Evolutionary conservation across 2,329 filamentous ascomycete species (phyloP), one percentile per base, ranked within the genome.

Genomic region (Chaetomiaceae sp.): DNA sequence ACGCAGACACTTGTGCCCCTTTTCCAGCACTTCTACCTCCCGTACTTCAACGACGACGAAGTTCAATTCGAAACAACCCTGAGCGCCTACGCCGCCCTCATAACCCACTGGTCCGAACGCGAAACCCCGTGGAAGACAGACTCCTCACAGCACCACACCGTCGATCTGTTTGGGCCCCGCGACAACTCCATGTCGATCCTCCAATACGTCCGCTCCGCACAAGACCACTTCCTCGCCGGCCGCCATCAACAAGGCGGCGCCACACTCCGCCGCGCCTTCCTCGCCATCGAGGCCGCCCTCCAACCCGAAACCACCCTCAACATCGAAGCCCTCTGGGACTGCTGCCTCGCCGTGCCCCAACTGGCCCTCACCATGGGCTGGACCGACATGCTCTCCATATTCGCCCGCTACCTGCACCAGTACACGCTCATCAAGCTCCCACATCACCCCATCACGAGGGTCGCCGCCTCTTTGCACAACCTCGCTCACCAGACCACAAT

Each of bases 261-360:
- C 9, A 27, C 51, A 34, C 54, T 63, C 20, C 60, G 54, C 2
- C 45, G 40, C 3, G 61, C 60, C 17, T 64, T 64, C 11, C 45
- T 59, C 2, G 51, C 57, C 7, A 57, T 64, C 29, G 61, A 62
- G 27, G 22, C 50, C 27, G 60, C 56, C 38, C 17, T 63, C 17
- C 15, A 23, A 15, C 14, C 25, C 27, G 27, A 3, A 9, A 12
- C 27, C 11, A 48, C 25, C 4, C 38, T 55, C 19, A 46, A 59
- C 39, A 42, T 63, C 31, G 57, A 64, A 29, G 59, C 60, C 17
- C 56, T 64, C 22, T 64, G 62, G 62, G 62, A 64, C 47, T 62
- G 60, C 47, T 62, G 58, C 36, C 61, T 64, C 15, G 62, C 56
- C 0, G 55, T 64, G 1, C 61, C 62, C 5, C 62, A 64, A 4